These are phyloP conservation scores for Peronosclerospora sorghi DNA, from an alignment of 352 stramenopile species.

Conservation along the genomic window DNA sequence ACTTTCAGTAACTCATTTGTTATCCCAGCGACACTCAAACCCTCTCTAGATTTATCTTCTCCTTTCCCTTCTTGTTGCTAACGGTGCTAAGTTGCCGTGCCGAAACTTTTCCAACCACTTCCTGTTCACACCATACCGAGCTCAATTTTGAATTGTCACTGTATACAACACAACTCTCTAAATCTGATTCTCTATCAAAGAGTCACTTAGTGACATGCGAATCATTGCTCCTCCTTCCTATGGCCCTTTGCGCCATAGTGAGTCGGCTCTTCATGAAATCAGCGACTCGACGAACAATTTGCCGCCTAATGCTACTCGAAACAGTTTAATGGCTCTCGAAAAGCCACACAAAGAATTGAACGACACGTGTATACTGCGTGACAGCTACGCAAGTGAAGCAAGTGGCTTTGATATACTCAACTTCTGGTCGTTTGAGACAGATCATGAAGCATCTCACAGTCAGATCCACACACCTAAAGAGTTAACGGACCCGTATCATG, in stretches of 20 bases:
- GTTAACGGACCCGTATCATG: slow-evolving; percentile 48
- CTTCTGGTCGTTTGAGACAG: slow-evolving; percentile 41
- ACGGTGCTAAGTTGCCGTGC: no score
- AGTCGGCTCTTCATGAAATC: slow-evolving; percentile 37
- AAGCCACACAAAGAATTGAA: slow-evolving; percentile 11
- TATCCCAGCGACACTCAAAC: no score
- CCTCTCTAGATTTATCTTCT: no score
- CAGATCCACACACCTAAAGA: slow-evolving; percentile 22
- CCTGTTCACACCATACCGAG: no score
- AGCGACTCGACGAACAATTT: slow-evolving; percentile 37
- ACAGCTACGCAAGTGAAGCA: slow-evolving; percentile 55
- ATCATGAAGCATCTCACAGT: slow-evolving; percentile 27
- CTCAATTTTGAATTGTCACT: no score
- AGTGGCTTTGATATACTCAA: slow-evolving; percentile 49
- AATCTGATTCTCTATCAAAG: no score
- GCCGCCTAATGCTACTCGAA: slow-evolving; percentile 35
- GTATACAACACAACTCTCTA: no score
- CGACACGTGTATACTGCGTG: slow-evolving; percentile 19
- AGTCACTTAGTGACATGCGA: no score
- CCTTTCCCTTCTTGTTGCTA: no score
- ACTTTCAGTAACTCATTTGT: no score
- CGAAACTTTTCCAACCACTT: no score
- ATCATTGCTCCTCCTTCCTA: slow-evolving; percentile 3
- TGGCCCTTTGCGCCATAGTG: slow-evolving; percentile 32
- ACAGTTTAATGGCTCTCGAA: slow-evolving; percentile 44